Conservation (phyloP, 139 green algal genomes). For the Auxenochlorella pyrenoidosa region DNA sequence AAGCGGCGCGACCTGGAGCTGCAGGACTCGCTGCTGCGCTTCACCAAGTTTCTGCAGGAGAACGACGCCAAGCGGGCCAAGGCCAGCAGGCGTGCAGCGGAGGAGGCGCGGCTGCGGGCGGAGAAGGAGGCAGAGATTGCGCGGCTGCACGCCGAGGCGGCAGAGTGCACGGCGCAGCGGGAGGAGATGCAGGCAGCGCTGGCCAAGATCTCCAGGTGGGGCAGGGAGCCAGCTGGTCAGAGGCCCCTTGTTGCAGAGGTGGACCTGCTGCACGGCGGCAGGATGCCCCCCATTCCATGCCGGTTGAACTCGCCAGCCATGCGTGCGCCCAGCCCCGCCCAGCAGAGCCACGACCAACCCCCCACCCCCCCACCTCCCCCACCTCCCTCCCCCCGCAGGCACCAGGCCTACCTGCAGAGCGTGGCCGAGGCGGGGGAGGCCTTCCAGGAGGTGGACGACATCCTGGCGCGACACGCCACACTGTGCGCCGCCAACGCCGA, state of each 20-base stretch:
- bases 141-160: conserved; percentile 70
- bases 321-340: too few species aligned
- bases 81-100: conserved; percentile 84
- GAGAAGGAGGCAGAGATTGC: conserved; percentile 88
- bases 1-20: conserved; percentile 94
- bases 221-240: too few species aligned
- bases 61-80: conserved; percentile 90
- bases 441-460: conserved; percentile 88
- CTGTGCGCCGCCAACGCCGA: conserved; percentile 86
- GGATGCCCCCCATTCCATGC: too few species aligned
- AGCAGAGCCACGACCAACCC: not conserved
- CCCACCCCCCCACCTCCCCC: too few species aligned
- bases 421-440: conserved; percentile 87
- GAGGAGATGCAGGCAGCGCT: conserved; percentile 74
- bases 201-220: conserved; percentile 75
- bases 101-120: conserved; percentile 79
- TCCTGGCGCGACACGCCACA: conserved; percentile 85
- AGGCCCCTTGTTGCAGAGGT: too few species aligned
- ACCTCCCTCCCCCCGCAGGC: conserved; percentile 51
- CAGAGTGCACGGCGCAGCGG: conserved; percentile 75
- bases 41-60: conserved; percentile 94
- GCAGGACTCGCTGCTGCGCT: conserved; percentile 91
- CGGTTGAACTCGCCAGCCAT: too few species aligned
- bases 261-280: too few species aligned
- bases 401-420: conserved; percentile 87